Conservation (phyloP, 1,139 yeast species). For the Blastobotrys apis region DNA sequence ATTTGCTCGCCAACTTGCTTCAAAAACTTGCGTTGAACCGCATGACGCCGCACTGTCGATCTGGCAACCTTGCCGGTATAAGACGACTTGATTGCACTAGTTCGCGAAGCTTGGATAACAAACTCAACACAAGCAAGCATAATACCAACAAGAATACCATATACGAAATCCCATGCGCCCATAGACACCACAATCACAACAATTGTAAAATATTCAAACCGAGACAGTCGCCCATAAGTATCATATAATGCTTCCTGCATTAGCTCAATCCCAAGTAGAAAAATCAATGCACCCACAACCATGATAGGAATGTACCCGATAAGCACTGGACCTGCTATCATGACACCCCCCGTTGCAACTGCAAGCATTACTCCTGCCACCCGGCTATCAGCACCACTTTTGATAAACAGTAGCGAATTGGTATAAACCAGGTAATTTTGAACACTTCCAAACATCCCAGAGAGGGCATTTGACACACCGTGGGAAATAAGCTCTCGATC, state of each 20-base stretch:
- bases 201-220: conserved; percentile 79
- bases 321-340: conserved; percentile 87
- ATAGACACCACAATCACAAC: conserved; percentile 79
- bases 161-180: conserved; percentile 95
- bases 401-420: conserved; percentile 81
- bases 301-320: conserved; percentile 92
- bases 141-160: conserved; percentile 87
- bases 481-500: conserved; percentile 93
- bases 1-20: conserved; percentile 87
- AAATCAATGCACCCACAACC: conserved; percentile 91
- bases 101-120: conserved; percentile 83
- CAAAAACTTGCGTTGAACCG: conserved; percentile 80
- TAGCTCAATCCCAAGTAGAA: conserved; percentile 83
- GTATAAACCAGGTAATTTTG: conserved; percentile 94
- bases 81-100: conserved; percentile 75
- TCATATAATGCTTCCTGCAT: conserved; percentile 82
- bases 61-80: conserved; percentile 87
- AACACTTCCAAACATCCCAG: conserved; percentile 82
- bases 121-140: conserved; percentile 87
- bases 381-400: conserved; percentile 91
- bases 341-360: conserved; percentile 67
- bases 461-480: conserved; percentile 83
- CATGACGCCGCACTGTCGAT: conserved; percentile 89
- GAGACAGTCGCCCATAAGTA: conserved; percentile 70
- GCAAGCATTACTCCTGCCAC: conserved; percentile 87